Conservation (phyloP, 768 basidiomycete genomes). For the Pholiota molesta region DNA sequence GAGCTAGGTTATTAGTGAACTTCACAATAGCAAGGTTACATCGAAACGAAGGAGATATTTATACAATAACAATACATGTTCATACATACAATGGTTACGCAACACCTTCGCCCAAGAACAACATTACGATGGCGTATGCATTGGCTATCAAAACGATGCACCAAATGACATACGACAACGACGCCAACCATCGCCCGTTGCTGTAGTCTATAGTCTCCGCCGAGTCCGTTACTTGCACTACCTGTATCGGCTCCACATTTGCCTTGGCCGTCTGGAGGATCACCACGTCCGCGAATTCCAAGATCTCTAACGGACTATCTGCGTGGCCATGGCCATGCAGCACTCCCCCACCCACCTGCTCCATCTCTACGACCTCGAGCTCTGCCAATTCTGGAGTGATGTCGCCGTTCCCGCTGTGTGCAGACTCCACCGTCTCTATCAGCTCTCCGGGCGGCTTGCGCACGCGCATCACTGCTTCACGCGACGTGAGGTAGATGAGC, state of each 20-base stretch:
- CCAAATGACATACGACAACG: constrained; percentile 50
- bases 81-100: not conserved
- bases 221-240: constrained; percentile 4
- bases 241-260: constrained; percentile 5
- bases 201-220: constrained; percentile 38
- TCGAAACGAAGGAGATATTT: no score
- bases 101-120: constrained; percentile 25
- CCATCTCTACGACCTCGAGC: not conserved
- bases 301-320: constrained; percentile 1
- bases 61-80: constrained; percentile 6
- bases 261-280: constrained; percentile 1
- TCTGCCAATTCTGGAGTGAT: not conserved
- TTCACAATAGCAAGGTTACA: no score
- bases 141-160: constrained; percentile 52
- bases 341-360: not conserved
- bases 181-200: constrained; percentile 39
- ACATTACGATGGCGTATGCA: constrained; percentile 51
- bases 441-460: constrained; percentile 34
- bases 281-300: constrained; percentile 6
- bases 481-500: constrained; percentile 69
- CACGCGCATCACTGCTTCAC: constrained; percentile 63
- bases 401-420: not conserved
- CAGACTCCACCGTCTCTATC: not conserved
- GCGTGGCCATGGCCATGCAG: not conserved
- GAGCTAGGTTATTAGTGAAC: no score